Evolutionary conservation across 495 filamentous ascomycete genomes (phyloP), one percentile per base, ranked within the genome.

Genomic region (Parathielavia appendiculata): DNA sequence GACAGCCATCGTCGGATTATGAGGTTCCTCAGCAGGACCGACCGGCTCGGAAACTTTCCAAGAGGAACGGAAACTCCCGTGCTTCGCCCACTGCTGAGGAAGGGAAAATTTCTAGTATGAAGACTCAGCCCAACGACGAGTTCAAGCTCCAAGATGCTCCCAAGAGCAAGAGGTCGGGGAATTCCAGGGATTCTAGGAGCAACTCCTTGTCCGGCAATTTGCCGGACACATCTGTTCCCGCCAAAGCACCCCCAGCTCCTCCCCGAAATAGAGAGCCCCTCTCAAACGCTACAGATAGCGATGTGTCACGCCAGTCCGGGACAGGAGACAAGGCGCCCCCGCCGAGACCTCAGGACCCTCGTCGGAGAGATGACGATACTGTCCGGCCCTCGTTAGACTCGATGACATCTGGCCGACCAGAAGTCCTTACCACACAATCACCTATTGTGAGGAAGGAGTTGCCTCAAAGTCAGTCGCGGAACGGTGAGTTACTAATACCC

Each of bases 111-210:
- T 54, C 70, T 2, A 69, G 66, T 55, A 68, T 66, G 4, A 70
- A 62, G 52, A 16, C 57, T 36, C 64, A 62, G 34, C 54, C 44
- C 19, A 60, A 46, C 69, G 77, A 89, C 44, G 81, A 81, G 23
- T 92, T 92, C 73, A 87, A 81, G 69, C 69, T 92, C 56, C 87
- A 89, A 62, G 87, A 92, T 38, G 87, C 85, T 6, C 87, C 88
- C 1, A 86, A 84, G 66, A 80, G 74, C 47, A 87, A 83, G 73
- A 85, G 82, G 73, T 69, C 81, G 0, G 71, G 72, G 14, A 78
- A 72, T 58, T 83, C 85, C n/a, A 77, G 35, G 26, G 26, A 30
- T 30, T 30, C 26, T 14, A 49, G 82, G 57, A 85, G 80, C 51
- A 83, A 81, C 63, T 91, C 89, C 12, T 77, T 83, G 58, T 81